Percentiles rank a stretch among this genome's conserved stretches.
phyloP scores from a whole-genome alignment of 768 basidiomycete species.

The Butyriboletus loyo region DNA sequence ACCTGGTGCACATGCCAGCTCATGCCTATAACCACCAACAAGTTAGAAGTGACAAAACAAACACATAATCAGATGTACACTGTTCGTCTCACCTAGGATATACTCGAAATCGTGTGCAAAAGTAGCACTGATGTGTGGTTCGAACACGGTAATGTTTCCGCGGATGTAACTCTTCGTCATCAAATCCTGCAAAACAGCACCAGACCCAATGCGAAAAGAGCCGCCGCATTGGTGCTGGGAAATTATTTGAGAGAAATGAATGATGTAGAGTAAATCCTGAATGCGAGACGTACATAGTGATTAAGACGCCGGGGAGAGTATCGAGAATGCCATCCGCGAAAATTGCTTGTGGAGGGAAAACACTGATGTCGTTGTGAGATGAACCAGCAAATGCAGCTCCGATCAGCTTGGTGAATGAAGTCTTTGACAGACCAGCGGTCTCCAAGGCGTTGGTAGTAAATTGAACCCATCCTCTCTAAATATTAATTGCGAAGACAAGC shows the following conservation, averaged over 20 bases:
- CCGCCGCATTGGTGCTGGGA: slow-evolving; percentile 52
- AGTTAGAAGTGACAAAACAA: not conserved
- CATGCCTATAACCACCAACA: slow-evolving; percentile 16
- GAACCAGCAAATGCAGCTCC: slow-evolving; percentile 50
- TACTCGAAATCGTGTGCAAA: slow-evolving; percentile 47
- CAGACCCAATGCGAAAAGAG: slow-evolving; percentile 55
- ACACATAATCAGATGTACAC: slow-evolving; percentile 37
- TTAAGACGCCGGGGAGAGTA: slow-evolving; percentile 45
- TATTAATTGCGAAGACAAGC: not conserved
- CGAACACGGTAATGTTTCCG: slow-evolving; percentile 51
- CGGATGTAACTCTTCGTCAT: slow-evolving; percentile 62
- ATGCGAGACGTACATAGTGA: slow-evolving; percentile 45
- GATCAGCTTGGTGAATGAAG: slow-evolving; percentile 44
- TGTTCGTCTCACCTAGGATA: slow-evolving; percentile 63
- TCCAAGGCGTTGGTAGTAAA: slow-evolving; percentile 50
- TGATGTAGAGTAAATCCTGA: not conserved
- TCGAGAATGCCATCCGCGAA: slow-evolving; percentile 50
- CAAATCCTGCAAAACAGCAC: slow-evolving; percentile 54
- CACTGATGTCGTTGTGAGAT: slow-evolving; percentile 38
- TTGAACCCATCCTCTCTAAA: slow-evolving; percentile 45
- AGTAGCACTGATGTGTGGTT: slow-evolving; percentile 53
- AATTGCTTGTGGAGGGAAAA: slow-evolving; percentile 61
- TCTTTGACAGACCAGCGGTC: slow-evolving; percentile 36
- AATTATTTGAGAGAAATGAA: slow-evolving; percentile 22
- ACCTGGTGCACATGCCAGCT: slow-evolving; percentile 38